Conservation (phyloP, 2,329 filamentous ascomycete genomes). For the Aspergillus sp. region DNA sequence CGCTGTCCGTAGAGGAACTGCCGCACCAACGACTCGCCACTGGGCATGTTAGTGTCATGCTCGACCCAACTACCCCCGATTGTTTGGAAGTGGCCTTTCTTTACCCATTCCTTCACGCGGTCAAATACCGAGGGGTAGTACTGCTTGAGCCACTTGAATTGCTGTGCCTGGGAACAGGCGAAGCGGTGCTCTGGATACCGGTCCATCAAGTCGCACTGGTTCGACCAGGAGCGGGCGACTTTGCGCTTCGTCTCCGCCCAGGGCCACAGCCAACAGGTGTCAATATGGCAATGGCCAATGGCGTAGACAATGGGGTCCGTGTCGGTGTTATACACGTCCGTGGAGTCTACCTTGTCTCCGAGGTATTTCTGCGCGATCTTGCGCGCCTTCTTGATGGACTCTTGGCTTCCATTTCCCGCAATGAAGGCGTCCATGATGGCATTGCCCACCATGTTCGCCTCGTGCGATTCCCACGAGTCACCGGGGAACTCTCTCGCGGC, state of each 20-base stretch:
- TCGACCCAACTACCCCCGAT: constrained; percentile 99
- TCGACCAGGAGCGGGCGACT: constrained; percentile 92
- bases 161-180: constrained; percentile 88
- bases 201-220: constrained; percentile 93
- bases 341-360: constrained; percentile 75
- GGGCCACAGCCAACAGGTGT: constrained; percentile 98
- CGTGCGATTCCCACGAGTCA: constrained; percentile 85
- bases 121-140: constrained; percentile 86
- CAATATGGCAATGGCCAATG: constrained; percentile 96
- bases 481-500: constrained; percentile 86
- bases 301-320: constrained; percentile 77
- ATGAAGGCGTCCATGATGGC: constrained; percentile 89
- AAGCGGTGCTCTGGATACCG: constrained; percentile 92
- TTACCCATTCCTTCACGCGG: constrained; percentile 86
- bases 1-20: constrained; percentile 96
- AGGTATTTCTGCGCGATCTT: constrained; percentile 82
- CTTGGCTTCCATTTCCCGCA: constrained; percentile 67
- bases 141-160: constrained; percentile 95
- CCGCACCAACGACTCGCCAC: constrained; percentile 87
- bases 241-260: constrained; percentile 98
- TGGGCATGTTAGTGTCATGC: constrained; percentile 96
- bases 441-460: constrained; percentile 79
- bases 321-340: constrained; percentile 76
- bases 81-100: constrained; percentile 86
- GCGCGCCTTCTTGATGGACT: constrained; percentile 75